Percentiles rank a stretch among this genome's conserved stretches.
phyloP scores from a whole-genome alignment of 2,329 filamentous ascomycete species.

The Penicillium sp. region DNA sequence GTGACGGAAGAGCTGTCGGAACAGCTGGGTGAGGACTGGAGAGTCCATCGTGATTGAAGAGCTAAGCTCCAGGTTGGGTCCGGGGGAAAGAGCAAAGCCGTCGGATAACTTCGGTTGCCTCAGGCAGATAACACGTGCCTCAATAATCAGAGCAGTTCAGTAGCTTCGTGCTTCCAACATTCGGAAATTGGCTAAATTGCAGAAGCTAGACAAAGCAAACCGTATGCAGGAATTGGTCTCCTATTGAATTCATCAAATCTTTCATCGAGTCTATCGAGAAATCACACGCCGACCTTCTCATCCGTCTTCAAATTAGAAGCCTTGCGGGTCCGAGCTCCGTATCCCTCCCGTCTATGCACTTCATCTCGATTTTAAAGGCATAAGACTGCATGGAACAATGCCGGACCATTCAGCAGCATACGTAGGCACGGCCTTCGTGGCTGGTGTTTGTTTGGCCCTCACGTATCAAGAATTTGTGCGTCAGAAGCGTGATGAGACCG shows the following conservation, averaged over 20 bases:
- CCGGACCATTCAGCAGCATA: slow-evolving; percentile 47
- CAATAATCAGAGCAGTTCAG: neutral
- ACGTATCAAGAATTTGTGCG: slow-evolving; percentile 76
- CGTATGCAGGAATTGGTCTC: neutral
- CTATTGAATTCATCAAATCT: neutral
- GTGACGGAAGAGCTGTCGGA: slow-evolving; percentile 79
- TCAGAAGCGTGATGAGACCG: slow-evolving; percentile 50
- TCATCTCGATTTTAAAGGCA: slow-evolving; percentile 9
- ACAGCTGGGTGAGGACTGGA: slow-evolving; percentile 69
- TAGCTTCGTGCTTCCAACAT: neutral
- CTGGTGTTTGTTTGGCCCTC: slow-evolving; percentile 70
- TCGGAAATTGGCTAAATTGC: neutral
- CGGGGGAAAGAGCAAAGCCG: slow-evolving; percentile 10
- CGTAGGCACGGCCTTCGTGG: slow-evolving; percentile 67
- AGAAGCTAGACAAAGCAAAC: neutral
- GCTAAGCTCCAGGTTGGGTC: slow-evolving; percentile 6
- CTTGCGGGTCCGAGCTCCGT: slow-evolving; percentile 40
- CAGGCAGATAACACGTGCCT: slow-evolving; percentile 8
- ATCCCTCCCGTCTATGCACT: slow-evolving; percentile 15
- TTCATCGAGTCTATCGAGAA: neutral
- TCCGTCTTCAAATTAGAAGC: slow-evolving; percentile 6
- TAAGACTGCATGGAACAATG: slow-evolving; percentile 26
- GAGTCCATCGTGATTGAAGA: slow-evolving; percentile 65
- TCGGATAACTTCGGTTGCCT: slow-evolving; percentile 15
- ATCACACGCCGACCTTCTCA: neutral